Evolutionary conservation across 768 basidiomycete species (phyloP).

Genomic region (Russula sp.): DNA sequence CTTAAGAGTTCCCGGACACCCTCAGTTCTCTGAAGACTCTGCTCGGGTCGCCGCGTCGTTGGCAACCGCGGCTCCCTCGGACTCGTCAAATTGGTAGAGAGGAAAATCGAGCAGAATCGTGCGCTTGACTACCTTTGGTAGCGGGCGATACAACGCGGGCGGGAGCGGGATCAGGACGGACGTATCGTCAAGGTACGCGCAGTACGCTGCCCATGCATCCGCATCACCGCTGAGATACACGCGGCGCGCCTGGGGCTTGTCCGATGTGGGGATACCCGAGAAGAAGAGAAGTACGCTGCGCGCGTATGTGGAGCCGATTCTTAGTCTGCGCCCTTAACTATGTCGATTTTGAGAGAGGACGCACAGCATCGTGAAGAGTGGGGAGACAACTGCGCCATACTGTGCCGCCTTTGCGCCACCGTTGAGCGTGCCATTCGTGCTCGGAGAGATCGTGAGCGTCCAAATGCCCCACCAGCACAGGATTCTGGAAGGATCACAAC

Average conservation of each 20-base stretch:
- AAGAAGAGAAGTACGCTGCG: conserved; percentile 53
- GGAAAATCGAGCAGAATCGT: conserved; percentile 55
- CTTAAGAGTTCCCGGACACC: neutral
- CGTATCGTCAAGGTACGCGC: conserved; percentile 46
- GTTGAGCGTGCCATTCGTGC: conserved; percentile 38
- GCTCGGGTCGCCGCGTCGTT: neutral
- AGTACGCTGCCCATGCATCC: conserved; percentile 45
- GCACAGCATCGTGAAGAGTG: conserved; percentile 57
- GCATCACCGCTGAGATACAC: conserved; percentile 1
- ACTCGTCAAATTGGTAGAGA: conserved; percentile 45
- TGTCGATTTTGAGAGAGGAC: neutral
- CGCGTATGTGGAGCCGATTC: neutral
- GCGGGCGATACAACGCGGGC: conserved; percentile 41
- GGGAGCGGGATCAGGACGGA: conserved; percentile 58
- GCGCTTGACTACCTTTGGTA: conserved; percentile 47
- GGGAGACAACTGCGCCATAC: conserved; percentile 52
- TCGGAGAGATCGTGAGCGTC: conserved; percentile 52
- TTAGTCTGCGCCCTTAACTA: conserved; percentile 20
- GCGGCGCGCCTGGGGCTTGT: conserved; percentile 55
- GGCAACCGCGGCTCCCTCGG: neutral
- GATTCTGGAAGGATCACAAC: conserved; percentile 32
- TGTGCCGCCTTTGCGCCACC: conserved; percentile 45
- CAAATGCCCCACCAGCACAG: conserved; percentile 64
- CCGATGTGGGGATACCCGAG: conserved; percentile 62
- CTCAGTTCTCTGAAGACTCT: neutral